These are phyloP conservation scores for Xanthoconium stramineum DNA, from an alignment of 768 basidiomycete genomes.

Conservation along the genomic window DNA sequence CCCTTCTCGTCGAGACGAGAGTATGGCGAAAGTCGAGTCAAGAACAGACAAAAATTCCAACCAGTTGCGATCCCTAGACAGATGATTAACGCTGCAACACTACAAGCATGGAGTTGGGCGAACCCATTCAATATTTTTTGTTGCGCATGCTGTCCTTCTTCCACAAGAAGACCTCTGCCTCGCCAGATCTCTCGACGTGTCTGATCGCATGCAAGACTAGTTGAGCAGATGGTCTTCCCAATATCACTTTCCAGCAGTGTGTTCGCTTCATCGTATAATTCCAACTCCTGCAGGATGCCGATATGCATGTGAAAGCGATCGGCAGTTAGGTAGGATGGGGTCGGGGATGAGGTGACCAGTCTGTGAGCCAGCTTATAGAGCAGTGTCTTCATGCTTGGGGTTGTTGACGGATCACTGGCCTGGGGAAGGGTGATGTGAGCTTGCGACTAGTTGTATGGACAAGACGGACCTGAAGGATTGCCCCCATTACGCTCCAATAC, in stretches of 20 bases:
- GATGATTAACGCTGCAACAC: conserved; percentile 19
- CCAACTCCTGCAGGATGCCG: conserved; percentile 64
- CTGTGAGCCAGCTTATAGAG: conserved; percentile 78
- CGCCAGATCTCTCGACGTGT: conserved; percentile 70
- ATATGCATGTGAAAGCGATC: conserved; percentile 81
- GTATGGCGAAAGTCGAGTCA: conserved; percentile 57
- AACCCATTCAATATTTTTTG: conserved; percentile 59
- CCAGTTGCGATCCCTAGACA: conserved; percentile 78
- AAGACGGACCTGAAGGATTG: conserved; percentile 65
- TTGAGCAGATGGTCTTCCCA: conserved; percentile 63
- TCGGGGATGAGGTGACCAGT: conserved; percentile 59
- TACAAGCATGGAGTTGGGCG: conserved; percentile 20
- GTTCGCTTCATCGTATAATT: conserved; percentile 66
- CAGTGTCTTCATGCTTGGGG: conserved; percentile 58
- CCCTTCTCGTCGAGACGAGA: conserved; percentile 24
- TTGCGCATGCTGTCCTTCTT: conserved; percentile 63
- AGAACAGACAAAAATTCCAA: conserved; percentile 74
- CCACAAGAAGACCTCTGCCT: conserved; percentile 48
- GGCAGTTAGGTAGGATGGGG: conserved; percentile 59
- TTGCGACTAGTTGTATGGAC: neutral
- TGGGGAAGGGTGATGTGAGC: conserved; percentile 29
- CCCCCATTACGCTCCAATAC: conserved; percentile 80
- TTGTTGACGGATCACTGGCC: conserved; percentile 69
- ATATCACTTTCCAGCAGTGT: conserved; percentile 65
- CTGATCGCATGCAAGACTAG: conserved; percentile 73